Base-by-base conservation (phyloP, 2,329 filamentous ascomycete species). In the Trichoderma sp. region DNA sequence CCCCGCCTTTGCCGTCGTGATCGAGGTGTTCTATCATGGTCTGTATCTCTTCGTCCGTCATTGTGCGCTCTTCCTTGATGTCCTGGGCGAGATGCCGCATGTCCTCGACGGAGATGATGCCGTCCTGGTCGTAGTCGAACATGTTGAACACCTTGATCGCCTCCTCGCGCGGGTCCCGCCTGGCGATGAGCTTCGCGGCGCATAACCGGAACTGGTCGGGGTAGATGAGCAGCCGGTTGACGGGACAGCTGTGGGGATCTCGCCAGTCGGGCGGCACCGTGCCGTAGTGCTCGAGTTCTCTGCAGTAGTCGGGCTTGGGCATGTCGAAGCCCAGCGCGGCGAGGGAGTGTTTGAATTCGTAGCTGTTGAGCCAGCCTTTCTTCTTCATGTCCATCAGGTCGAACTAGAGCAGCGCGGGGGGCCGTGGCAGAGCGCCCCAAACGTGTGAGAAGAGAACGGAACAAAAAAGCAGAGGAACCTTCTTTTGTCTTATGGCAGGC, bases 1-100 rank as follows among this genome's bases (percentile, higher is more conserved):
- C 88, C 63, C 85, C 93, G 12, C 93, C 93, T 71, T 96, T 96
- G 1, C 92, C 94, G 74, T 96, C 91, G 69, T 97, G 84, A 80
- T 99, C 95, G 80, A 98, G 96, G 78, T 98, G 94, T 74, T 97
- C 93, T 79, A 99, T 95, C 95, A 99, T 99, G 69, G 93, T 93
- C 71, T 87, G 84, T 67, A 99, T 83, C 77, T 99, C 95, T 72
- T 96, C 91, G 74, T 99, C 94, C 71, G 95, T 92, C 70, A 99
- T 83, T 14, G 91, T 92, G 50, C 78, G 76, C 64, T 80, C 78
- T 77, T 98, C 94, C 7, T 95, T 95, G 69, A 99, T 82, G 76
- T 98, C 95, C 72, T 92, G 86, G 65, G 94, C 93, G 28, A 98
- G 92, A 65, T 92, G 83, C 68, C 92, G 83, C 78, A 99, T 80